Evolutionary conservation across 2,329 filamentous ascomycete genomes (phyloP).

Genomic region (Cordyceps javanica): DNA sequence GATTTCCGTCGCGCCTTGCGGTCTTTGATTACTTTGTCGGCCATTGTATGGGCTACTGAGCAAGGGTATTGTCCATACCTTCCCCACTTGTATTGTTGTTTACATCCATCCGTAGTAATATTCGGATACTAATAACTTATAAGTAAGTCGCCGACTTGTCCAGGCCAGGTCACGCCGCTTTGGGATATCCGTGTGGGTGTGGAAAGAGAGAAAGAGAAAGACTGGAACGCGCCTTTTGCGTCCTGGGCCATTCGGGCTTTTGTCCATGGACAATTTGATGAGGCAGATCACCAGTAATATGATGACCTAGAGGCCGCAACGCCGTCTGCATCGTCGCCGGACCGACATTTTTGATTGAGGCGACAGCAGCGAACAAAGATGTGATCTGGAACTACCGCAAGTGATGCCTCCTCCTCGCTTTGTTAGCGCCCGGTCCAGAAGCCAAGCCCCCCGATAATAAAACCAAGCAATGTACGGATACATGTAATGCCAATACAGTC

Average conservation of each 20-base stretch:
- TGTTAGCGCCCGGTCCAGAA: not conserved
- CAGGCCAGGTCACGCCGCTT: not conserved
- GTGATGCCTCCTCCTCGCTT: not conserved
- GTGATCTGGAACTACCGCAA: not conserved
- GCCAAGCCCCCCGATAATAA: not conserved
- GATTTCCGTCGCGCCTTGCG: not conserved
- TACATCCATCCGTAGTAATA: not conserved
- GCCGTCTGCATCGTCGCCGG: no score
- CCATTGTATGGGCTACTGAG: not conserved
- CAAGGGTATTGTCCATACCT: not conserved
- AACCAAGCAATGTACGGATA: not conserved
- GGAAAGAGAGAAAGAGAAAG: not conserved
- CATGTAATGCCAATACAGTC: not conserved
- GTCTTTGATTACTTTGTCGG: not conserved
- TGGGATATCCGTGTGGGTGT: not conserved
- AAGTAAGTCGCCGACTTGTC: not conserved
- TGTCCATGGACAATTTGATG: not conserved
- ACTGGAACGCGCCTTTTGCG: not conserved
- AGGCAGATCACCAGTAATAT: no score
- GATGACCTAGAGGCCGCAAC: no score
- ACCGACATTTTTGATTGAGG: no score
- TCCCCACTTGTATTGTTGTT: not conserved
- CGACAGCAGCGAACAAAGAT: not conserved
- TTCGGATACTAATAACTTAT: no score
- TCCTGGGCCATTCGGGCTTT: not conserved